phyloP scores from a whole-genome alignment of 805 yeast genomes.

The Candida hungchunana region DNA sequence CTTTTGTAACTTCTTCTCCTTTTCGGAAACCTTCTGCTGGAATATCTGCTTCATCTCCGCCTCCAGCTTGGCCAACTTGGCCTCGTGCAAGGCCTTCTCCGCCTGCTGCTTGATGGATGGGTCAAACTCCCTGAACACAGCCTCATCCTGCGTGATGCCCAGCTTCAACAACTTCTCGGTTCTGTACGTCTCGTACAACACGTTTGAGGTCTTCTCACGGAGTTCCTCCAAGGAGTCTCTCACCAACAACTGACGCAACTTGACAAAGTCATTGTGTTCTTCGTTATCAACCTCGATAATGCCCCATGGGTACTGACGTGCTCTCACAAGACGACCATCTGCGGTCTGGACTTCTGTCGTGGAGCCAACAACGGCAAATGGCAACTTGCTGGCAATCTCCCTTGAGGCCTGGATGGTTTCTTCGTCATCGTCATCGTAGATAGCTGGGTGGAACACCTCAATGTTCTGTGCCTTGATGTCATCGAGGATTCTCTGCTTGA shows the following conservation, averaged over 20 bases:
- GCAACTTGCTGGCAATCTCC: slow-evolving; percentile 66
- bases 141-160: slow-evolving; percentile 89
- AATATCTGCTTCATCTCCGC: slow-evolving; percentile 94
- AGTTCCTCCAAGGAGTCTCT: slow-evolving; percentile 92
- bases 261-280: slow-evolving; percentile 86
- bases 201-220: slow-evolving; percentile 75
- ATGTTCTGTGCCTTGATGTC: slow-evolving; percentile 76
- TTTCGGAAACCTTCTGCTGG: slow-evolving; percentile 93
- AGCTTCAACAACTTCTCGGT: slow-evolving; percentile 69
- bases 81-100: slow-evolving; percentile 89
- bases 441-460: slow-evolving; percentile 70
- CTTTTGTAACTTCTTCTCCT: slow-evolving; percentile 94
- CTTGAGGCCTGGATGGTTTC: slow-evolving; percentile 66
- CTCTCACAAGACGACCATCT: slow-evolving; percentile 82
- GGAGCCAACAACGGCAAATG: slow-evolving; percentile 94
- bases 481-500: slow-evolving; percentile 71
- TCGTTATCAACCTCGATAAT: slow-evolving; percentile 92
- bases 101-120: slow-evolving; percentile 91
- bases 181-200: slow-evolving; percentile 85
- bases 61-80: slow-evolving; percentile 90
- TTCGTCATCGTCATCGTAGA: slow-evolving; percentile 79
- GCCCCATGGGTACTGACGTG: slow-evolving; percentile 97
- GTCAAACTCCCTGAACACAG: slow-evolving; percentile 93
- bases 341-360: slow-evolving; percentile 60
- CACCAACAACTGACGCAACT: slow-evolving; percentile 81